Evolutionary conservation across 139 green algal species (phyloP), one percentile per base, ranked within the genome.

Genomic region (Coccomyxa sp.): DNA sequence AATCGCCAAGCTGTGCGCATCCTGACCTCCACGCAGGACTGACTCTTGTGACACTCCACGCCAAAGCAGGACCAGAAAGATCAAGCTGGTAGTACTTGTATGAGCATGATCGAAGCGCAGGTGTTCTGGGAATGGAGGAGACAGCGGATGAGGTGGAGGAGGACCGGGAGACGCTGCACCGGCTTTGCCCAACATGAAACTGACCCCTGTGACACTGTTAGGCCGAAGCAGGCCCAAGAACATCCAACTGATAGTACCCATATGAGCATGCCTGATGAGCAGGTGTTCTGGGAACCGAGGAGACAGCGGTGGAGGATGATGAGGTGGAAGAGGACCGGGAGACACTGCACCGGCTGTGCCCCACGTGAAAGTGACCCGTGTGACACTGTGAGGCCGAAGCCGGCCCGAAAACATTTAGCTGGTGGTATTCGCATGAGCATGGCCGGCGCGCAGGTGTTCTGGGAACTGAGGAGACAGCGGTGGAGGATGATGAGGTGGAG

Each of bases 141-240:
- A 57, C 80, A 23, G 81, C 77, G 0, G 84, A 85, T 45, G 80
- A 81, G 45, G 59, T 57, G 16, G n/a, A 11, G n/a, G 78, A 81
- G 27, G 82, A 85, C 31, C 67, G 51, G n/a, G 76, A 81, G 58
- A 78, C 84, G 27, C 83, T 94, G 74, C 91, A 95, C 84, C 88
- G 91, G 17, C 87, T 97, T 51, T 96, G 92, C 85, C 94, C 93
- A 67, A 95, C 92, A 15, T 98, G n/a, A n/a, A n/a, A n/a, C n/a
- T n/a, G n/a, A n/a, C n/a, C n/a, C n/a, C n/a, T n/a, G n/a, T n/a
- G n/a, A n/a, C n/a, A n/a, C n/a, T n/a, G n/a, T n/a, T n/a, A n/a
- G n/a, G n/a, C n/a, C n/a, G n/a, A n/a, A n/a, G n/a, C n/a, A n/a
- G n/a, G n/a, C n/a, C n/a, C n/a, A n/a, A n/a, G n/a, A n/a, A n/a